Evolutionary conservation across 371 early-diverging fungal genomes (phyloP).

Genomic region (Parasitella parasitica): DNA sequence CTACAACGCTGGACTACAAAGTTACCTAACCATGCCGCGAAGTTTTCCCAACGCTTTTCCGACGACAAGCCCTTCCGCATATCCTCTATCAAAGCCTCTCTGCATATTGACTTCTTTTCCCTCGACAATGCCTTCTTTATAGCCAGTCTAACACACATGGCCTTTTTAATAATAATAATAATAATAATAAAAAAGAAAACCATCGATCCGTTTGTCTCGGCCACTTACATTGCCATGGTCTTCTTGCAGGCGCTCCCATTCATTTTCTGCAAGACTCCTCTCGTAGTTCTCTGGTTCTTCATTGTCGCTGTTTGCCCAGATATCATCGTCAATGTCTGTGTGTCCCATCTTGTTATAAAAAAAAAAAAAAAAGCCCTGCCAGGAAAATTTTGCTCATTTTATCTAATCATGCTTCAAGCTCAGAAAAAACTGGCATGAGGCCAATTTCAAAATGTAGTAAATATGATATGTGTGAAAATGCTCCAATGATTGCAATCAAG

Average conservation of each 20-base stretch:
- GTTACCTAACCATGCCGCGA: conserved; percentile 54
- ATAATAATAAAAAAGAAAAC: background rate
- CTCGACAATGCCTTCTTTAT: conserved; percentile 65
- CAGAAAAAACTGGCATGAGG: background rate
- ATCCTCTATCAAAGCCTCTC: conserved; percentile 63
- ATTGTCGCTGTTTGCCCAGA: conserved; percentile 52
- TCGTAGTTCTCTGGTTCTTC: conserved; percentile 40
- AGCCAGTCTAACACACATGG: conserved; percentile 48
- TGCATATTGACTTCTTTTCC: conserved; percentile 66
- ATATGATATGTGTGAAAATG: too few species aligned
- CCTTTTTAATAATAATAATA: background rate
- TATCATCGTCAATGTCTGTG: conserved; percentile 30
- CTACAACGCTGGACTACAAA: too few species aligned
- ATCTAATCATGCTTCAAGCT: background rate
- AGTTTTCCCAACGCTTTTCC: conserved; percentile 51
- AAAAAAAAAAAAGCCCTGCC: background rate
- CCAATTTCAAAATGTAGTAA: too few species aligned
- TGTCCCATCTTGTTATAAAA: background rate
- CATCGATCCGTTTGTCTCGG: too few species aligned
- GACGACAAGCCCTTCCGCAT: conserved; percentile 44
- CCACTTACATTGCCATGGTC: conserved; percentile 57
- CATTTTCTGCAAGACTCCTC: conserved; percentile 48
- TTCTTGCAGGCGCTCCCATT: conserved; percentile 57
- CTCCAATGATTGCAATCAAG: too few species aligned
- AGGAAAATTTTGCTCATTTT: background rate